Evolutionary conservation across 2,329 filamentous ascomycete species (phyloP).

Genomic region (Lasiodiplodia sp.): DNA sequence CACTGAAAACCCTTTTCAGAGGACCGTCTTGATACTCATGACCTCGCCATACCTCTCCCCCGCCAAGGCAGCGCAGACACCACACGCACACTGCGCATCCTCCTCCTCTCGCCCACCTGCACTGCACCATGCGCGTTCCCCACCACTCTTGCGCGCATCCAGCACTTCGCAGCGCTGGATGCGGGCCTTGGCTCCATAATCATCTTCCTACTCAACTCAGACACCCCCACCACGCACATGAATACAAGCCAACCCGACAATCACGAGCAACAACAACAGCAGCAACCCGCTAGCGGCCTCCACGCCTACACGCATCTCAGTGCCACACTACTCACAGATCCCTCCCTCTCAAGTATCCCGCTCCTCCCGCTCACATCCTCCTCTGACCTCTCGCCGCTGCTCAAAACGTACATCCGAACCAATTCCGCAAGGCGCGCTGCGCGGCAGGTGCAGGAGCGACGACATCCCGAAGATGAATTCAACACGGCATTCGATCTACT

Average conservation of each 20-base stretch:
- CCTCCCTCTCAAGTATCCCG: neutral
- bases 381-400: neutral
- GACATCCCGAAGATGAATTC: neutral
- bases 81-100: conserved; percentile 11
- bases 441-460: neutral
- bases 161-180: conserved; percentile 26
- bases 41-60: conserved; percentile 27
- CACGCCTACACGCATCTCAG: conserved; percentile 20
- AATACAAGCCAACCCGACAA: neutral
- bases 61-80: neutral
- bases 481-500: conserved; percentile 37
- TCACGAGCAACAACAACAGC: neutral
- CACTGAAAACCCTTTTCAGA: conserved; percentile 7
- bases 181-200: conserved; percentile 12
- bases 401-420: conserved; percentile 16
- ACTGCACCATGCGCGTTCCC: neutral
- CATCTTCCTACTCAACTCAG: conserved; percentile 13
- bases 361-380: neutral
- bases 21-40: conserved; percentile 20
- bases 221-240: neutral
- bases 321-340: conserved; percentile 1
- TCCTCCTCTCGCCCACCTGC: conserved; percentile 27
- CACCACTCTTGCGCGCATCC: conserved; percentile 19
- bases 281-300: neutral
- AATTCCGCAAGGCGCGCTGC: conserved; percentile 22